These are phyloP conservation scores for Fonsecaea nubica DNA, from an alignment of 2,329 filamentous ascomycete species.

Conservation along the genomic window DNA sequence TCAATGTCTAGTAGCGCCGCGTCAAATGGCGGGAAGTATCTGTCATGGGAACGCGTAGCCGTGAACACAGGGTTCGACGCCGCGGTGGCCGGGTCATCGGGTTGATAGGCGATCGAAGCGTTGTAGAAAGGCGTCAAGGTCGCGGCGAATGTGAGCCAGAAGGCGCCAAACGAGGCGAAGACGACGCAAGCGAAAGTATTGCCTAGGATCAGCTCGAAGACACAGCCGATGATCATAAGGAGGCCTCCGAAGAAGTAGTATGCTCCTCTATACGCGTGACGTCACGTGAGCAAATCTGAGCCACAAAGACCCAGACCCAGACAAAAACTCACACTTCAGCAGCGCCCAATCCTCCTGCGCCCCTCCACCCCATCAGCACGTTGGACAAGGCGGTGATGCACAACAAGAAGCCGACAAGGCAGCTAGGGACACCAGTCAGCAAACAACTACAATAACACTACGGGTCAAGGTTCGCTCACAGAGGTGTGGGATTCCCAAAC, in stretches of 20 bases:
- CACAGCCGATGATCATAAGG: conserved; percentile 38
- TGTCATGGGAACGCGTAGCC: conserved; percentile 19
- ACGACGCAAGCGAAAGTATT: conserved; percentile 11
- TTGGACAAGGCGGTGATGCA: conserved; percentile 61
- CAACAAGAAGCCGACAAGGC: conserved; percentile 57
- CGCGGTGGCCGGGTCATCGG: conserved; percentile 36
- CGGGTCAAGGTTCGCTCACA: not conserved
- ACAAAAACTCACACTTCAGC: conserved; percentile 45
- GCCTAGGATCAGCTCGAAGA: conserved; percentile 9
- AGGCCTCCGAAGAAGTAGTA: conserved; percentile 44
- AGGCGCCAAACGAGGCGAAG: conserved; percentile 9
- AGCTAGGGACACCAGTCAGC: not conserved
- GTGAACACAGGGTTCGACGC: conserved; percentile 35
- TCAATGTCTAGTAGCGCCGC: too few relatives aligned
- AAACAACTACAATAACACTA: too few relatives aligned
- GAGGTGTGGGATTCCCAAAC: conserved; percentile 2
- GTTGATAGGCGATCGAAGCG: conserved; percentile 8
- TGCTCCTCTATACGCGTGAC: conserved; percentile 28
- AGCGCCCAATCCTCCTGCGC: conserved; percentile 60
- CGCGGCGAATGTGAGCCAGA: conserved; percentile 4
- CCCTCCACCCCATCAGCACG: conserved; percentile 65
- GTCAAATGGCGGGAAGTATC: too few relatives aligned
- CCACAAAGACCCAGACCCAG: conserved; percentile 30
- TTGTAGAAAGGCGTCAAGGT: conserved; percentile 16
- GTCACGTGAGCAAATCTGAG: too few relatives aligned